phyloP scores from a whole-genome alignment of 2,329 filamentous ascomycete species.

The Alternaria triticina region DNA sequence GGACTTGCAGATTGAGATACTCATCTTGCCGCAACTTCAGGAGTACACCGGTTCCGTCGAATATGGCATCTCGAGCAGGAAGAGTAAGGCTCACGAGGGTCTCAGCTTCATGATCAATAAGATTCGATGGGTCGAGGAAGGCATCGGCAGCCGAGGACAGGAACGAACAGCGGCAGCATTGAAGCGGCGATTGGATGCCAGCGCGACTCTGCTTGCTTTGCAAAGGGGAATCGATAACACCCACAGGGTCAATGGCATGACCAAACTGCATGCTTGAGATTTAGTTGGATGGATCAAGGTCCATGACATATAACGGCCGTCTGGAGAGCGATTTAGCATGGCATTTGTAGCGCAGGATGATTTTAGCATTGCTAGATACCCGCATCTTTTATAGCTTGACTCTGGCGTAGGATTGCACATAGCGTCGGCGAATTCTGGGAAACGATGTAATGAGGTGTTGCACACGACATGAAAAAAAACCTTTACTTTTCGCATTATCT shows the following conservation, averaged over 20 bases:
- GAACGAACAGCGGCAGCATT: constrained; percentile 46
- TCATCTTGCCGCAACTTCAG: constrained; percentile 80
- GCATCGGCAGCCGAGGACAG: constrained; percentile 51
- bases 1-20: constrained; percentile 85
- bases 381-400: constrained; percentile 38
- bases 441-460: constrained; percentile 6
- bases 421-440: constrained; percentile 8
- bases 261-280: constrained; percentile 38
- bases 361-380: constrained; percentile 50
- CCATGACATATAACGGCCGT: constrained; percentile 21
- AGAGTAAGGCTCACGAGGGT: constrained; percentile 84
- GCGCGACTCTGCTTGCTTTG: constrained; percentile 42
- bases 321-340: constrained; percentile 11
- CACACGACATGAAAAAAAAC: not conserved
- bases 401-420: constrained; percentile 16
- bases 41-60: constrained; percentile 77
- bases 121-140: constrained; percentile 86
- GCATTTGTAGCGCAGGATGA: constrained; percentile 30
- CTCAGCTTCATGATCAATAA: constrained; percentile 86
- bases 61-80: constrained; percentile 81
- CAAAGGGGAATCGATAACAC: constrained; percentile 35
- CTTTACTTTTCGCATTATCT: not conserved
- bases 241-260: constrained; percentile 31
- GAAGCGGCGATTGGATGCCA: constrained; percentile 46
- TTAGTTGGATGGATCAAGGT: constrained; percentile 3